A percentile compares a stretch with the other conserved stretches of the same genome.
Evolutionary conservation across 129 eudicot genomes (phyloP).

Genomic region (Artemisia argyi): DNA sequence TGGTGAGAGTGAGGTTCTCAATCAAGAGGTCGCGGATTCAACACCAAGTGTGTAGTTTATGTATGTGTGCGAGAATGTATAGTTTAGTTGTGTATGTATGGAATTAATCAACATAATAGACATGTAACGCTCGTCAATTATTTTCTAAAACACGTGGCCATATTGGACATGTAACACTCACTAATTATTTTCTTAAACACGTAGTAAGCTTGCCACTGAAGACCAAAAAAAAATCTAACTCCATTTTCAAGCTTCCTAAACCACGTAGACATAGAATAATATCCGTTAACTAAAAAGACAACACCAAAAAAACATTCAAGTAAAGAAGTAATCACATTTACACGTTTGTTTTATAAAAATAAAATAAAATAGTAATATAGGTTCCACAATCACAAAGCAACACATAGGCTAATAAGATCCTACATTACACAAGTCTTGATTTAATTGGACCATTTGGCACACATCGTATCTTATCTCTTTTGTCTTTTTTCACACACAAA

Average conservation of each 20-base stretch:
- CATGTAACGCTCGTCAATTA: too few relatives aligned
- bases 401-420: constrained; percentile 19
- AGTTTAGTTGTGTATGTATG: too few relatives aligned
- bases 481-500: constrained; percentile 26
- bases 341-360: constrained; percentile 21
- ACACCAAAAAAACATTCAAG: neutral
- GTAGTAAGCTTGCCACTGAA: too few relatives aligned
- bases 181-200: too few relatives aligned
- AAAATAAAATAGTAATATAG: neutral
- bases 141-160: too few relatives aligned
- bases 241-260: neutral
- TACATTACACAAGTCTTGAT: constrained; percentile 13
- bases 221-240: too few relatives aligned
- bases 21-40: too few relatives aligned
- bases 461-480: constrained; percentile 26
- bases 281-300: neutral
- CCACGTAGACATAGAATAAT: neutral
- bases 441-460: constrained; percentile 37
- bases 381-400: constrained; percentile 12
- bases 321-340: constrained; percentile 1
- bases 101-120: too few relatives aligned
- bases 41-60: too few relatives aligned
- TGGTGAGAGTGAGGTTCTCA: too few relatives aligned
- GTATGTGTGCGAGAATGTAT: too few relatives aligned
- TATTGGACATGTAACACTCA: too few relatives aligned